These are phyloP conservation scores for Aspergillus puulaauensis DNA, from an alignment of 2,329 filamentous ascomycete genomes.

Conservation along the genomic window DNA sequence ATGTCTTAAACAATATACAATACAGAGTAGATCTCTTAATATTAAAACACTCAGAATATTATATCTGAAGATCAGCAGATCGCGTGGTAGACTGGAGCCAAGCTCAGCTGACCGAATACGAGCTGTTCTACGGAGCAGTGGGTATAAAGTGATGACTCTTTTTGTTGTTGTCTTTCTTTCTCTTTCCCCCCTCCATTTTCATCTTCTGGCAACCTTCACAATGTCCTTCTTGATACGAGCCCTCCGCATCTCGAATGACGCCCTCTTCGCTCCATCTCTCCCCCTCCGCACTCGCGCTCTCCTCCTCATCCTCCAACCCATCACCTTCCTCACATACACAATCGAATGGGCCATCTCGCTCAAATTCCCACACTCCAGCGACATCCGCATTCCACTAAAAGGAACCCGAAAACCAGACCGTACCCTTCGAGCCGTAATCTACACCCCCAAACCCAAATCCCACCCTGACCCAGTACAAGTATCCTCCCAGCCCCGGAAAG, in stretches of 20 bases:
- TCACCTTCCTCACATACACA: conserved; percentile 39
- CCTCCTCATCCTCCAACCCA: conserved; percentile 44
- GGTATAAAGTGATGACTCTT: too few relatives aligned
- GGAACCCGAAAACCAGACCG: not conserved
- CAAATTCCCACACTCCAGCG: not conserved
- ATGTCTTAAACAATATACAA: not conserved
- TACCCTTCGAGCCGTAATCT: conserved; percentile 11
- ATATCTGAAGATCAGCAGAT: not conserved
- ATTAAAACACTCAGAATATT: not conserved
- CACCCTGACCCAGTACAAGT: too few relatives aligned
- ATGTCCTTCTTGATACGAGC: not conserved
- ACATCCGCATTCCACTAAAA: conserved; percentile 11
- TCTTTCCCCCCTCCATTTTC: too few relatives aligned
- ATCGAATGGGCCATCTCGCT: conserved; percentile 30
- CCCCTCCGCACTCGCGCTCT: conserved; percentile 46
- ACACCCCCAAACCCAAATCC: not conserved
- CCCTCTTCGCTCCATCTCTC: conserved; percentile 36
- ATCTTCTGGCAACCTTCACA: too few relatives aligned
- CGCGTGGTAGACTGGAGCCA: not conserved
- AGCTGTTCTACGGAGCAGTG: too few relatives aligned
- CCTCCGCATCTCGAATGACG: conserved; percentile 22
- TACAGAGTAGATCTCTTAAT: conserved; percentile 5
- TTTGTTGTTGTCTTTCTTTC: too few relatives aligned
- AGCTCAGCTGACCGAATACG: too few relatives aligned
- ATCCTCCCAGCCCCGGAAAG: not conserved